Base-by-base conservation (phyloP, 164 flowering plant species). In the Platanus orientalis region DNA sequence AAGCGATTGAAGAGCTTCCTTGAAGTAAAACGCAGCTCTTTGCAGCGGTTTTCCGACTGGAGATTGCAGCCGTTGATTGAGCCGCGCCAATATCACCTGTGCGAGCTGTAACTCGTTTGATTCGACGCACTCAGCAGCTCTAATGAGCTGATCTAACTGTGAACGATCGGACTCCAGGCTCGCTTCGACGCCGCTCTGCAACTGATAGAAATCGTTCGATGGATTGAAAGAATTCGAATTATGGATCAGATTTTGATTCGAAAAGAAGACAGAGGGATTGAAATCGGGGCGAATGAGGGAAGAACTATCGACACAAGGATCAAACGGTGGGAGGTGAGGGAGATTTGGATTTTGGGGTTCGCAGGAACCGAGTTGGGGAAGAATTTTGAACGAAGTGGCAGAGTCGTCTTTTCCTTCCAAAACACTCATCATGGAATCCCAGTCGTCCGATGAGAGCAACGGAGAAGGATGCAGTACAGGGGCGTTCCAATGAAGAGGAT, bases 1-100 rank as follows among this genome's bases (percentile, higher is more conserved):
- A 30, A 86, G 74, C 4, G 78, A 69, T 34, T 77, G 78, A 30
- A 92, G 85, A 20, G 98, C 96, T 73, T 92, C 96, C 62, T 86
- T 92, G 86, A 92, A 90, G 79, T 76, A 84, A 59, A 86, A 85
- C 0, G 86, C 91, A 19, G 98, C 86, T 58, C 96, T 63, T n/a
- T 88, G 93, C 28, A 88, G 80, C 0, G 98, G 96, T 24, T 85
- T 86, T 0, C 91, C 95, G 17, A 40, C n/a, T 0, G 93, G 89
- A 6, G 82, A 76, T 9, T 68, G 71, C 2, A 84, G 70, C 21
- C 84, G 84, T 51, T 85, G 86, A 72, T 92, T 92, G 80, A 92
- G 90, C 79, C 96, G 91, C 53, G 84, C 85, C 79, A 90, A 71
- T 76, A 90, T 83, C 78, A 69, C 72, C 52, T 88, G 90, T 29